Evolutionary conservation across 2,329 filamentous ascomycete species (phyloP).

Genomic region (Parafenestella ontariensis): DNA sequence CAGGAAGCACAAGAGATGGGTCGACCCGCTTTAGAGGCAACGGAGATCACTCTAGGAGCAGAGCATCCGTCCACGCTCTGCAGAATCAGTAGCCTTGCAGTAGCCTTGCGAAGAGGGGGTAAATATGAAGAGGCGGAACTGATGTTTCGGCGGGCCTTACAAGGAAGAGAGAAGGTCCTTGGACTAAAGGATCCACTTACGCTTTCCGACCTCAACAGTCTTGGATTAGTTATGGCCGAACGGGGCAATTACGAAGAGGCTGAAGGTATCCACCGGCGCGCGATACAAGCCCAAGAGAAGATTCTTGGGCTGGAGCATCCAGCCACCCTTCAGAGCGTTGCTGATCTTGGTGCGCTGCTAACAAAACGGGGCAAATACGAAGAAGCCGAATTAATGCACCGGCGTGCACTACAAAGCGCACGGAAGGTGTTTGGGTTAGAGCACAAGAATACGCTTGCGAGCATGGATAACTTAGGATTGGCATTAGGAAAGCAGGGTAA

Average conservation of each 20-base stretch:
- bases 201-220: background rate
- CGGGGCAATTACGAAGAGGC: slow-evolving; percentile 3
- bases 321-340: slow-evolving; percentile 7
- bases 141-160: background rate
- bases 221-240: background rate
- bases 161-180: slow-evolving; percentile 5
- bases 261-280: background rate
- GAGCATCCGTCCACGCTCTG: slow-evolving; percentile 6
- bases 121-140: slow-evolving; percentile 7
- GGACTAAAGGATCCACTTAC: slow-evolving; percentile 8
- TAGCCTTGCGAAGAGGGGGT: background rate
- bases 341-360: background rate
- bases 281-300: background rate
- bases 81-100: slow-evolving; percentile 1
- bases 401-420: background rate
- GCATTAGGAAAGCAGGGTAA: background rate
- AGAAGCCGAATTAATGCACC: background rate
- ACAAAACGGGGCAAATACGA: background rate
- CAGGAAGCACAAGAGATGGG: slow-evolving; percentile 1
- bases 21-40: background rate
- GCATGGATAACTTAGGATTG: background rate
- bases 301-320: slow-evolving; percentile 1
- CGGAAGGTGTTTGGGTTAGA: background rate
- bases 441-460: background rate
- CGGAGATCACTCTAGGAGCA: background rate